phyloP scores from a whole-genome alignment of 805 yeast genomes.

The Metschnikowia arizonensis region DNA sequence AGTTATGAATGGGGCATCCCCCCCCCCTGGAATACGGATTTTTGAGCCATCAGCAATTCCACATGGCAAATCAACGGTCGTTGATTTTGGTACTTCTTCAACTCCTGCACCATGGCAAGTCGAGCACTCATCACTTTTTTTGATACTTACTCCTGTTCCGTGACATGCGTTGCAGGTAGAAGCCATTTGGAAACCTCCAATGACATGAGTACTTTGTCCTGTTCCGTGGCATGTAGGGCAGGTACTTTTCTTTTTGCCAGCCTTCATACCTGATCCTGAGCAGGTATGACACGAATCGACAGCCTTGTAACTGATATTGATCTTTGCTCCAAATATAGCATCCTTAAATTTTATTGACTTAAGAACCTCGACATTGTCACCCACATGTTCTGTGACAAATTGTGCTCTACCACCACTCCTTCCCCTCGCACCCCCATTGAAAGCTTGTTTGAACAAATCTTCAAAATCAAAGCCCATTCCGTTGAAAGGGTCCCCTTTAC shows the following conservation, averaged over 20 bases:
- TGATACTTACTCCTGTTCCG: conserved; percentile 81
- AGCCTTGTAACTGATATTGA: conserved; percentile 64
- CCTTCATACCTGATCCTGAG: conserved; percentile 79
- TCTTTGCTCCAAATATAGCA: conserved; percentile 74
- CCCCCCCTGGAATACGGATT: conserved; percentile 79
- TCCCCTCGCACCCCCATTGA: conserved; percentile 36
- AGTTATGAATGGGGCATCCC: conserved; percentile 79
- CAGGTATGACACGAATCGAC: conserved; percentile 77
- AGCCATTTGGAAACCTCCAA: conserved; percentile 96
- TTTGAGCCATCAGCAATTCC: conserved; percentile 87
- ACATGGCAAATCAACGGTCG: conserved; percentile 79
- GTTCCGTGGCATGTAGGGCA: conserved; percentile 91
- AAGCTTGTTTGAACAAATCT: conserved; percentile 46
- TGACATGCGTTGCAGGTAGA: conserved; percentile 84
- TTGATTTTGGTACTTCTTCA: conserved; percentile 57
- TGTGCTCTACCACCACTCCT: conserved; percentile 34
- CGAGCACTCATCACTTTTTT: conserved; percentile 63
- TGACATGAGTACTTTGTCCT: conserved; percentile 80
- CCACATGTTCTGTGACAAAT: conserved; percentile 74
- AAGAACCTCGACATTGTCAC: conserved; percentile 81
- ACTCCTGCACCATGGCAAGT: conserved; percentile 92
- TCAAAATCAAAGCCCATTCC: conserved; percentile 49
- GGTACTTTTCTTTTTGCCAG: conserved; percentile 67
- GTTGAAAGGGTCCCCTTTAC: conserved; percentile 49
- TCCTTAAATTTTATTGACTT: conserved; percentile 78